A percentile compares a stretch with the other conserved stretches of the same genome.
Conservation (phyloP, 176 grass and related monocot species). For the Saccharum officinarum region DNA sequence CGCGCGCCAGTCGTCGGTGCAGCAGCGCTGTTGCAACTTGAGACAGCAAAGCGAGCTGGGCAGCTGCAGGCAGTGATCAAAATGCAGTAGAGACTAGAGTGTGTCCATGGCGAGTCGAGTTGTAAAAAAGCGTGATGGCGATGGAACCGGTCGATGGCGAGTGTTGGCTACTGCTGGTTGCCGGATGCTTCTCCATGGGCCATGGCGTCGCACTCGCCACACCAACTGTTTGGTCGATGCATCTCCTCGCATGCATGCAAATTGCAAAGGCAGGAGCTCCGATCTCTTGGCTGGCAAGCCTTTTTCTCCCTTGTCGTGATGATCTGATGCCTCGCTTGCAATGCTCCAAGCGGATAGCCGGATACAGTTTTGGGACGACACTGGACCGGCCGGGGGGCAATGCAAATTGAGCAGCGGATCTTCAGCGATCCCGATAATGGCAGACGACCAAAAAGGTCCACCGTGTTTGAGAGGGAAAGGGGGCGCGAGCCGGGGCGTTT, state of each 20-base stretch:
- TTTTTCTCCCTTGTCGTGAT: neutral
- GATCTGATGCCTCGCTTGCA: neutral
- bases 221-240: neutral
- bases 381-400: too few species aligned
- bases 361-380: too few species aligned
- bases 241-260: neutral
- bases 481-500: too few species aligned
- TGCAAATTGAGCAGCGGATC: neutral
- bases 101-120: neutral
- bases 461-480: neutral
- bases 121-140: neutral
- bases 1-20: neutral
- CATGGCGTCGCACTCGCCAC: neutral
- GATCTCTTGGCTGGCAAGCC: neutral
- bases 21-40: neutral
- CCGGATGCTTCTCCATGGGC: neutral
- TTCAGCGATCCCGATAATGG: conserved; percentile 7
- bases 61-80: neutral
- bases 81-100: neutral
- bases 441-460: neutral
- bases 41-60: neutral
- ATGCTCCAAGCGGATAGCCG: neutral
- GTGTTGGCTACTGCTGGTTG: neutral
- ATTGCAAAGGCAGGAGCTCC: neutral
- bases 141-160: conserved; percentile 4